These are phyloP conservation scores for Priceomyces fermenticarens DNA, from an alignment of 805 yeast genomes.

Conservation along the genomic window DNA sequence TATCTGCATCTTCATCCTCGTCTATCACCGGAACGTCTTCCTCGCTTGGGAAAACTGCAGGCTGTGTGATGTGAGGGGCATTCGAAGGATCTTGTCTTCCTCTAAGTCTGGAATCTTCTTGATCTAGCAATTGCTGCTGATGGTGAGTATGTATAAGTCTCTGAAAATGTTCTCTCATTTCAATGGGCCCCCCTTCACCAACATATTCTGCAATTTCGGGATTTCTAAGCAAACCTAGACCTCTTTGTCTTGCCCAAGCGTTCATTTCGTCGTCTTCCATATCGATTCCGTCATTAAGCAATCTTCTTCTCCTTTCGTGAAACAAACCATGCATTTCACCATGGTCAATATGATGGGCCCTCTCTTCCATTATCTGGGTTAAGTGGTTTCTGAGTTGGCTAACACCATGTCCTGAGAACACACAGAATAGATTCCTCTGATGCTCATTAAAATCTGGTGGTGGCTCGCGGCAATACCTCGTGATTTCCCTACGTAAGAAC, in stretches of 20 bases:
- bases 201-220: constrained; percentile 15
- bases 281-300: constrained; percentile 16
- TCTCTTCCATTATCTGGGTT: constrained; percentile 40
- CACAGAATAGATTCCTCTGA: constrained; percentile 86
- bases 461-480: constrained; percentile 84
- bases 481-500: constrained; percentile 82
- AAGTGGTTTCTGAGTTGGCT: constrained; percentile 69
- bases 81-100: constrained; percentile 12
- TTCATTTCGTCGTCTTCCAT: constrained; percentile 22
- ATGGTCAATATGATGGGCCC: constrained; percentile 30
- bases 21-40: constrained; percentile 19
- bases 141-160: constrained; percentile 25
- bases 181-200: constrained; percentile 28
- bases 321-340: constrained; percentile 28
- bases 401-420: constrained; percentile 89
- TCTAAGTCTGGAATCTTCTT: constrained; percentile 4
- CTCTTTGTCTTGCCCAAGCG: constrained; percentile 27
- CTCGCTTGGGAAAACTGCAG: constrained; percentile 37
- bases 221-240: constrained; percentile 23
- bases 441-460: constrained; percentile 88
- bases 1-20: constrained; percentile 32
- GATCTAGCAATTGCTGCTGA: constrained; percentile 17
- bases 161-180: constrained; percentile 32
- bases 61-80: constrained; percentile 42
- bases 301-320: constrained; percentile 26